These are phyloP conservation scores for Echinochloa phyllopogon DNA, from an alignment of 176 grass and related monocot genomes.

Conservation along the genomic window DNA sequence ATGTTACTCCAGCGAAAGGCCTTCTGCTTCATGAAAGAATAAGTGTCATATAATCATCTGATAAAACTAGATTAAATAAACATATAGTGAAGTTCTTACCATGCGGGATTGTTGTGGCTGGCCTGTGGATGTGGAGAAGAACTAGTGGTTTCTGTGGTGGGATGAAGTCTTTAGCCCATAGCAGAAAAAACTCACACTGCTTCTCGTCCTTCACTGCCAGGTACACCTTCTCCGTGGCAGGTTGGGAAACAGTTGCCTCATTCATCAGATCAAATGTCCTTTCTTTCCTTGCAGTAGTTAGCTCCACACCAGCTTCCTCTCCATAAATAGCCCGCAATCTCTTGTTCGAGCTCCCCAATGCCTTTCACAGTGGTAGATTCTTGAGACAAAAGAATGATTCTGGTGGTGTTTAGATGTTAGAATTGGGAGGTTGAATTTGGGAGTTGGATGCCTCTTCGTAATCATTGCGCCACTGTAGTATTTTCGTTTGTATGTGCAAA, in stretches of 20 bases:
- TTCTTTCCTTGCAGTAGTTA: constrained; percentile 4
- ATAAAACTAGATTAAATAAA: neutral
- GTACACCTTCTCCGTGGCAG: neutral
- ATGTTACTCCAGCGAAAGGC: neutral
- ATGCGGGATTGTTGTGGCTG: neutral
- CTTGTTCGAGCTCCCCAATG: constrained; percentile 5
- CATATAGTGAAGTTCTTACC: constrained; percentile 6
- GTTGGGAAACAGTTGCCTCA: neutral
- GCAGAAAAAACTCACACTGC: neutral
- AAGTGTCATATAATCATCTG: neutral
- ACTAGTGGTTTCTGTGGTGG: neutral
- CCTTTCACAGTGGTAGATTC: constrained; percentile 17
- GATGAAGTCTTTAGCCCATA: constrained; percentile 33
- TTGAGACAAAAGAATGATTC: constrained; percentile 18
- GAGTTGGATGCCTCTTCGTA: no score
- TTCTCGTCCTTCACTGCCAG: constrained; percentile 6
- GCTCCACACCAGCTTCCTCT: neutral
- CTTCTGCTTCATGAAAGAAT: constrained; percentile 20
- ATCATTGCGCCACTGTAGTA: no score
- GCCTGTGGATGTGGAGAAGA: constrained; percentile 24
- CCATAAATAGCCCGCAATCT: neutral
- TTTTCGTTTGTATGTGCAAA: no score
- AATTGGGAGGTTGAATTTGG: no score
- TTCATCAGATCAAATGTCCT: constrained; percentile 3
- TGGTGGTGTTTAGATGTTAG: no score